Conservation (phyloP, 345 rosid species). For the Atalantia buxifolia region DNA sequence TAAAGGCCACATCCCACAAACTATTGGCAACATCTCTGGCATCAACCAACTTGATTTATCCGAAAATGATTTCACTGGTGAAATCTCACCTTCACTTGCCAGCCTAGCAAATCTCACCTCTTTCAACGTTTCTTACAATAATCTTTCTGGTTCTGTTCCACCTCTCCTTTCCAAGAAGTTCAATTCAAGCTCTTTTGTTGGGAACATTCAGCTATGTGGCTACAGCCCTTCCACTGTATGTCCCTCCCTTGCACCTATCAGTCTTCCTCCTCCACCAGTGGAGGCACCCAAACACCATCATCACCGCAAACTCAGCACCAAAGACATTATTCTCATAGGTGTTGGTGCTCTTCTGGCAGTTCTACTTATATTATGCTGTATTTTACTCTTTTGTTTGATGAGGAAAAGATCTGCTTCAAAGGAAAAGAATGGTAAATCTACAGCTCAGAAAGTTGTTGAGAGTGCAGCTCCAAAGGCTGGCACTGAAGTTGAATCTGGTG, state of each 20-base stretch:
- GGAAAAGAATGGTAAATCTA: slow-evolving; percentile 43
- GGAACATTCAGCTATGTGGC: slow-evolving; percentile 91
- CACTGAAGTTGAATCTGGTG: slow-evolving; percentile 53
- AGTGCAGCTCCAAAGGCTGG: slow-evolving; percentile 32
- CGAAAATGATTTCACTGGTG: slow-evolving; percentile 64
- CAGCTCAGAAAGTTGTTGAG: slow-evolving; percentile 31
- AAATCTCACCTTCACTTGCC: slow-evolving; percentile 59
- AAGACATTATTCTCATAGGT: slow-evolving; percentile 71
- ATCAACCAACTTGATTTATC: slow-evolving; percentile 61
- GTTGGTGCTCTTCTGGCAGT: slow-evolving; percentile 63
- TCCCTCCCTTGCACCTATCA: slow-evolving; percentile 47
- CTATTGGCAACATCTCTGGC: slow-evolving; percentile 53
- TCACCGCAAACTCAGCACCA: slow-evolving; percentile 53
- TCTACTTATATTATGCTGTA: slow-evolving; percentile 60
- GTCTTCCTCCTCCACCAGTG: slow-evolving; percentile 46
- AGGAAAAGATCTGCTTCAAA: slow-evolving; percentile 53
- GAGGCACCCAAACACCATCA: slow-evolving; percentile 35
- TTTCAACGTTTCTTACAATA: slow-evolving; percentile 85
- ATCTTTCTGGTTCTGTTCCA: slow-evolving; percentile 85
- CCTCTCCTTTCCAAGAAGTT: slow-evolving; percentile 56
- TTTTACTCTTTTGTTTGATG: slow-evolving; percentile 62
- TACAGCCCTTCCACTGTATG: slow-evolving; percentile 60
- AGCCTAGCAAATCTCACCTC: slow-evolving; percentile 54
- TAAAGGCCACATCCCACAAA: slow-evolving; percentile 56
- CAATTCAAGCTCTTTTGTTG: slow-evolving; percentile 82